A percentile compares a stretch with the other conserved stretches of the same genome.
Evolutionary conservation across 345 rosid species (phyloP).

Genomic region (Leavenworthia alabamica): DNA sequence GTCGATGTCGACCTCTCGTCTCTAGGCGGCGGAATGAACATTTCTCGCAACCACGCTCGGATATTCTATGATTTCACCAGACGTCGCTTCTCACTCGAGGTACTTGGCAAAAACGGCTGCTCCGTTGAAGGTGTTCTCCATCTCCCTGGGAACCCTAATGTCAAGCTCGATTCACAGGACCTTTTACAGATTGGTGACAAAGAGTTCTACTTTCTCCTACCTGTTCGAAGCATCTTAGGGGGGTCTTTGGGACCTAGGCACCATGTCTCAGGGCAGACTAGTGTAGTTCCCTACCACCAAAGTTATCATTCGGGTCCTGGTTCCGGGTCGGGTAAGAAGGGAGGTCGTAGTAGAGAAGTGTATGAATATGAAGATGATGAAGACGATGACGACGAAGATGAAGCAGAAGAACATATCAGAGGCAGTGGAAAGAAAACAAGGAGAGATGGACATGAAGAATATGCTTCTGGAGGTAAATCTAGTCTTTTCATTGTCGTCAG

Average conservation of each 20-base stretch:
- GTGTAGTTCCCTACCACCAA: conserved; percentile 39
- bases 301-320: conserved; percentile 39
- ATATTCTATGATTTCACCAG: conserved; percentile 90
- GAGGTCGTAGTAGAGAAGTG: conserved; percentile 48
- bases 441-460: conserved; percentile 63
- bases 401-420: conserved; percentile 52
- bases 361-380: conserved; percentile 55
- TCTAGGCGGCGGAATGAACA: conserved; percentile 98
- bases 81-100: conserved; percentile 97
- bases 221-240: conserved; percentile 79
- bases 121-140: conserved; percentile 95
- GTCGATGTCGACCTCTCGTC: conserved; percentile 95
- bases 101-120: conserved; percentile 96
- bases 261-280: conserved; percentile 31
- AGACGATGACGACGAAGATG: conserved; percentile 32
- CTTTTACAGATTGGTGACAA: conserved; percentile 92
- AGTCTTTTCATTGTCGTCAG: not conserved
- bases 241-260: conserved; percentile 69
- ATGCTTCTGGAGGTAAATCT: conserved; percentile 50
- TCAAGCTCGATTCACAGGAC: conserved; percentile 91
- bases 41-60: conserved; percentile 91
- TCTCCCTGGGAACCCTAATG: conserved; percentile 88
- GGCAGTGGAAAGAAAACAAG: conserved; percentile 66
- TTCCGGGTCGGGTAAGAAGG: conserved; percentile 49
- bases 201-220: conserved; percentile 83